Percentiles rank a stretch among this genome's conserved stretches.
These are phyloP conservation scores for Hypoxylon subgilvum DNA, from an alignment of 495 filamentous ascomycete species.

Conservation along the genomic window DNA sequence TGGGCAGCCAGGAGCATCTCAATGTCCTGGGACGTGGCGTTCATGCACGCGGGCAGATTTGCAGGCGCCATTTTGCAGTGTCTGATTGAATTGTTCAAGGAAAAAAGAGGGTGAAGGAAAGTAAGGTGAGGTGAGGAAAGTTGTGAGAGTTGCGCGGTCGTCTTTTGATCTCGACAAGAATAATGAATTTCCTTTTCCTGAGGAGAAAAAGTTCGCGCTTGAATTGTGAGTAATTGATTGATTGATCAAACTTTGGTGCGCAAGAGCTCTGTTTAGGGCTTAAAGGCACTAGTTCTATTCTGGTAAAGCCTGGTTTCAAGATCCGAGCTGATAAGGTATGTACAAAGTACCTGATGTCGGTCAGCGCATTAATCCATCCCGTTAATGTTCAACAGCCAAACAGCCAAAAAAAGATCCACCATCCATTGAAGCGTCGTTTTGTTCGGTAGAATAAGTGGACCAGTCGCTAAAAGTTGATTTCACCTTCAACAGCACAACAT, in stretches of 20 bases:
- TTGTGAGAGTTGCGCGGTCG: conserved; percentile 49
- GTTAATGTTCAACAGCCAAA: no score
- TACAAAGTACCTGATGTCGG: conserved; percentile 4
- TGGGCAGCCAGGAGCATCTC: conserved; percentile 98
- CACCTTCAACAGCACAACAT: conserved; percentile 7
- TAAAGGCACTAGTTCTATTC: conserved; percentile 27
- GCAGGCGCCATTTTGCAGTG: conserved; percentile 85
- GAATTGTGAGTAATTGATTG: no score
- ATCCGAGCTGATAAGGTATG: neutral
- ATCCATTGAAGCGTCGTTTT: no score
- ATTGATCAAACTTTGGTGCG: no score
- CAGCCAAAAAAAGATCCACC: no score
- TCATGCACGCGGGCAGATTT: conserved; percentile 88
- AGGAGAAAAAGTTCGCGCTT: conserved; percentile 42
- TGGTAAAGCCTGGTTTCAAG: conserved; percentile 1
- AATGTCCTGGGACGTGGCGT: conserved; percentile 77
- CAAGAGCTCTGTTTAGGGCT: conserved; percentile 35
- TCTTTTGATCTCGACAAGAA: no score
- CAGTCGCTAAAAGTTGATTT: conserved; percentile 28
- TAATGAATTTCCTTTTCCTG: no score
- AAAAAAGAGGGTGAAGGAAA: neutral
- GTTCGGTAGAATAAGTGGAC: conserved; percentile 14
- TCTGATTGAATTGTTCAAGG: neutral
- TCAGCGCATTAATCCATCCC: conserved; percentile 14
- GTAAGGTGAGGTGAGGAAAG: conserved; percentile 14